phyloP scores from a whole-genome alignment of 345 rosid species.

The Corymbia maculata region DNA sequence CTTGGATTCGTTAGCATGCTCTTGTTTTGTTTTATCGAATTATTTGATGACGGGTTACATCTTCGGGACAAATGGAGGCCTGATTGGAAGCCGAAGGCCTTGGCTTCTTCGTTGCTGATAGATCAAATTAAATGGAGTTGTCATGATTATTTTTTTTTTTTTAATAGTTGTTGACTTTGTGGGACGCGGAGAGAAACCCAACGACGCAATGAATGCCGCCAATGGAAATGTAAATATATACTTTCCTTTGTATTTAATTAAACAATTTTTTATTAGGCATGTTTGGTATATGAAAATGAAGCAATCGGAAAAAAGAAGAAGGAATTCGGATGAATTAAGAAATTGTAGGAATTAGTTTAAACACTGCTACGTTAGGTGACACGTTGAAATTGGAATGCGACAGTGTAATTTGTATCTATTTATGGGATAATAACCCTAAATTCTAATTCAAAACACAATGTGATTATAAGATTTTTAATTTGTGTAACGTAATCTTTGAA shows the following conservation, averaged over 20 bases:
- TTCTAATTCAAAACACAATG: background rate
- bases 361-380: background rate
- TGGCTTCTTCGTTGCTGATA: background rate
- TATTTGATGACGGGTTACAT: background rate
- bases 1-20: background rate
- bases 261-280: background rate
- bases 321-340: background rate
- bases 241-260: background rate
- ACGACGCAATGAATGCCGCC: background rate
- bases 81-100: background rate
- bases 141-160: background rate
- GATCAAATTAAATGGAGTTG: background rate
- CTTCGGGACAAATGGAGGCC: background rate
- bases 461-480: background rate
- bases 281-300: background rate
- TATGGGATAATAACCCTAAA: background rate
- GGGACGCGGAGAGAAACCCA: background rate
- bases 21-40: background rate
- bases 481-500: background rate
- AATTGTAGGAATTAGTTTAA: background rate
- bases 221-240: background rate
- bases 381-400: background rate
- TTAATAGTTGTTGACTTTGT: background rate
- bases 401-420: background rate
- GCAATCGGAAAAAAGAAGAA: background rate